Evolutionary conservation across 331 rosid species (phyloP).

Genomic region (Quercus tomentella): DNA sequence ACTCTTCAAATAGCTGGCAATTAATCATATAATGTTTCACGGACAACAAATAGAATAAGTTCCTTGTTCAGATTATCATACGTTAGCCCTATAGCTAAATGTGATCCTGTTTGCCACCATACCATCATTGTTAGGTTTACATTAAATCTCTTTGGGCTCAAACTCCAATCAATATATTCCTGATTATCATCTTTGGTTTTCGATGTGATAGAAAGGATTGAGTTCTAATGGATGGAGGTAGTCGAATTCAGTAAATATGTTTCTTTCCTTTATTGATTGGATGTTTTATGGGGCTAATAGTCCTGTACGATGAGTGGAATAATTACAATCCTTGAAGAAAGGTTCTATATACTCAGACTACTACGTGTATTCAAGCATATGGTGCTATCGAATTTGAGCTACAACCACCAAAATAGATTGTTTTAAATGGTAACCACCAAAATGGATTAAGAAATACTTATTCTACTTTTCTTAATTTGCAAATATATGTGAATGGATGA

Average conservation of each 20-base stretch:
- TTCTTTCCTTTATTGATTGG: neutral
- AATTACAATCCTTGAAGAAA: neutral
- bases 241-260: constrained; percentile 1
- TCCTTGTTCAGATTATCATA: neutral
- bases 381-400: neutral
- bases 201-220: constrained; percentile 2
- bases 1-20: too few relatives aligned
- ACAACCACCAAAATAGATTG: too few relatives aligned
- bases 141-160: neutral
- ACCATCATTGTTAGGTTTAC: neutral
- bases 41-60: constrained; percentile 6
- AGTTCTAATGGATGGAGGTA: constrained; percentile 7
- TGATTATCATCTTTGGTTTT: neutral
- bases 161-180: neutral
- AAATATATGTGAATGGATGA: too few relatives aligned
- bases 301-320: neutral
- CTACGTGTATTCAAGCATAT: neutral
- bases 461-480: too few relatives aligned
- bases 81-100: neutral
- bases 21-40: neutral
- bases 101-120: neutral
- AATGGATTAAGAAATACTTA: too few relatives aligned
- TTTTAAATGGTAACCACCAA: too few relatives aligned
- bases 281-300: neutral
- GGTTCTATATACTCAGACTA: neutral